These are phyloP conservation scores for Kodamaea fungicola DNA, from an alignment of 1,139 yeast genomes.

Conservation along the genomic window DNA sequence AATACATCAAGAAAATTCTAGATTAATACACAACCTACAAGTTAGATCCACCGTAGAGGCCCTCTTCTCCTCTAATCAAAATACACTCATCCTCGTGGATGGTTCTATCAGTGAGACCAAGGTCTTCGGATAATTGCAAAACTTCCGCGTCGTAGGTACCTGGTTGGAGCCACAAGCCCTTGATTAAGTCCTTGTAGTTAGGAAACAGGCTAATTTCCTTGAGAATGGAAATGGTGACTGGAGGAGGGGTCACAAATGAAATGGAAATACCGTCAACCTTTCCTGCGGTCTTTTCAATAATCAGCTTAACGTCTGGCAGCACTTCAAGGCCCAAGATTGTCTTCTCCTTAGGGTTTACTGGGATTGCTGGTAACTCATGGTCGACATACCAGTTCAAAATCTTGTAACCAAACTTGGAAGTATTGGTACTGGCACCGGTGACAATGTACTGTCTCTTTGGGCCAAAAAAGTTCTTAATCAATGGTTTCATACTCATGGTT, in stretches of 20 bases:
- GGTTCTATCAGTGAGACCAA: slow-evolving; percentile 42
- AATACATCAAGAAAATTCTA: slow-evolving; percentile 45
- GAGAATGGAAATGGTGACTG: slow-evolving; percentile 48
- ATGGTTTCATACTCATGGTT: slow-evolving; percentile 38
- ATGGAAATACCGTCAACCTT: slow-evolving; percentile 45
- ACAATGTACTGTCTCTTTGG: slow-evolving; percentile 58
- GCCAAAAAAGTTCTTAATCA: slow-evolving; percentile 49
- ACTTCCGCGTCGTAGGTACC: slow-evolving; percentile 65
- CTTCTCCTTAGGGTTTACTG: slow-evolving; percentile 57
- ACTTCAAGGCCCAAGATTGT: slow-evolving; percentile 47
- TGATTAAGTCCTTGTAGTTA: slow-evolving; percentile 34
- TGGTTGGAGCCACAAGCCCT: slow-evolving; percentile 80
- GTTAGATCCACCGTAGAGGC: slow-evolving; percentile 23
- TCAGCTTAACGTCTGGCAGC: slow-evolving; percentile 30
- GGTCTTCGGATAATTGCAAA: slow-evolving; percentile 34
- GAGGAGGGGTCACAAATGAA: slow-evolving; percentile 75
- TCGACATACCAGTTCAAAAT: slow-evolving; percentile 65
- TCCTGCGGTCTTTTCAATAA: slow-evolving; percentile 27
- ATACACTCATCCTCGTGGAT: slow-evolving; percentile 67
- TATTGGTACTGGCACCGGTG: slow-evolving; percentile 69
- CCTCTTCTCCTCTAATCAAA: slow-evolving; percentile 63
- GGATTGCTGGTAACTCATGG: slow-evolving; percentile 58
- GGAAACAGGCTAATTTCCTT: slow-evolving; percentile 33
- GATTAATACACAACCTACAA: slow-evolving; percentile 18
- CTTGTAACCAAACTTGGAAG: slow-evolving; percentile 67